Evolutionary conservation across 345 rosid species (phyloP).

Genomic region (Erucastrum elatum): DNA sequence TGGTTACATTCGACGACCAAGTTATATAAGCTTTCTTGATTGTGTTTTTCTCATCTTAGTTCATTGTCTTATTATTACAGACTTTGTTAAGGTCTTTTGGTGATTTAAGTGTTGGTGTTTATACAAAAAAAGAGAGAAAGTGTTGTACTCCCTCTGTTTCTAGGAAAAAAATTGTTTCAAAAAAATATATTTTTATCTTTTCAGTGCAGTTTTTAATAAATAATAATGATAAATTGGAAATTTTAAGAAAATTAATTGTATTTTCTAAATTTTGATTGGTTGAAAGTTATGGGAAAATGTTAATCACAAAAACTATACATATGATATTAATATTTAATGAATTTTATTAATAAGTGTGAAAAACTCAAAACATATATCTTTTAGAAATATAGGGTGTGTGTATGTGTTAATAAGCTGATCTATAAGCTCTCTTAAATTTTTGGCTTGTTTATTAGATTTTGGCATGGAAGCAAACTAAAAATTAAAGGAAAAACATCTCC

Average conservation of each 20-base stretch:
- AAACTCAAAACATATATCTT: no score
- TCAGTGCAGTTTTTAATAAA: no score
- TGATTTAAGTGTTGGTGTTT: slow-evolving; percentile 6
- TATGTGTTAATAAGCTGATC: not conserved
- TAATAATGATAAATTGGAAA: no score
- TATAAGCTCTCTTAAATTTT: not conserved
- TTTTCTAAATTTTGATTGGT: no score
- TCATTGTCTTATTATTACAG: not conserved
- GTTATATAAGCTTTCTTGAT: not conserved
- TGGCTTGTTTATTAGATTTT: not conserved
- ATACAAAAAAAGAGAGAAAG: not conserved
- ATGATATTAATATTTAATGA: no score
- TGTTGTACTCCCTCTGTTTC: not conserved
- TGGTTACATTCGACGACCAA: not conserved
- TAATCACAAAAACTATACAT: no score
- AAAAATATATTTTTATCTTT: no score
- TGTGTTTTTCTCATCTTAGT: slow-evolving; percentile 18
- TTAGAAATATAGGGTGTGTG: no score
- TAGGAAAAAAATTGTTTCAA: no score
- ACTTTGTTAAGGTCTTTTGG: slow-evolving; percentile 11
- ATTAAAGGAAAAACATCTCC: not conserved
- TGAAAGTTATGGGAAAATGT: no score
- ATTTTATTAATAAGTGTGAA: no score
- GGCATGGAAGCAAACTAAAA: not conserved
- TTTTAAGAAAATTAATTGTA: no score